Evolutionary conservation across 441 rosid species (phyloP).

Genomic region (Omphalea diandra): DNA sequence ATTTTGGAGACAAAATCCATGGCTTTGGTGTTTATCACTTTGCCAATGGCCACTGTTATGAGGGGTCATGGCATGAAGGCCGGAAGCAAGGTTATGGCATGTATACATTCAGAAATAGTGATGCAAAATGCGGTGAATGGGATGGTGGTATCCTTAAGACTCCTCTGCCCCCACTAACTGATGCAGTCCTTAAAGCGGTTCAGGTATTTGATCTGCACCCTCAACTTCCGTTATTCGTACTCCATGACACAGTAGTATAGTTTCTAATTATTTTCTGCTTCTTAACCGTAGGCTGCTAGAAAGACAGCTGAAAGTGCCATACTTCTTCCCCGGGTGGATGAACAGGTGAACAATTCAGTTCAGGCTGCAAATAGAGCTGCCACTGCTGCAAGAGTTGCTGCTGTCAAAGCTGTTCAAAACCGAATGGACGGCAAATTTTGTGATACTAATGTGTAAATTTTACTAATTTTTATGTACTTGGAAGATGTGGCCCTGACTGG

Average conservation of each 20-base stretch:
- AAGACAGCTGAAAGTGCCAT: constrained; percentile 56
- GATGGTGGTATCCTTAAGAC: constrained; percentile 55
- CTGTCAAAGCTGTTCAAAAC: constrained; percentile 90
- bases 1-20: constrained; percentile 87
- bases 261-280: background rate
- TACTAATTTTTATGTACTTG: constrained; percentile 32
- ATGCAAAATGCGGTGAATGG: constrained; percentile 74
- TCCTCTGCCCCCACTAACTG: constrained; percentile 42
- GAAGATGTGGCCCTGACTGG: constrained; percentile 41
- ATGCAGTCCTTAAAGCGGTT: constrained; percentile 54
- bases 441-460: constrained; percentile 42
- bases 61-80: constrained; percentile 98
- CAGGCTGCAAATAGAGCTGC: constrained; percentile 80
- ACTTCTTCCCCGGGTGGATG: constrained; percentile 55
- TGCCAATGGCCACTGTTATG: constrained; percentile 82
- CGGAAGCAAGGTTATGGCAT: constrained; percentile 81
- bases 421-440: constrained; percentile 80
- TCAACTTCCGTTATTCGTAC: background rate
- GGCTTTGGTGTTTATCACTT: constrained; percentile 92
- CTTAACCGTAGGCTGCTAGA: constrained; percentile 60
- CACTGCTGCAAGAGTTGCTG: constrained; percentile 91
- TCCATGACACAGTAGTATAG: background rate
- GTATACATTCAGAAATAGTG: constrained; percentile 71
- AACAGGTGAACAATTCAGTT: constrained; percentile 60
- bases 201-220: constrained; percentile 45